phyloP scores from a whole-genome alignment of 441 rosid genomes.

The Erodium moschatum region DNA sequence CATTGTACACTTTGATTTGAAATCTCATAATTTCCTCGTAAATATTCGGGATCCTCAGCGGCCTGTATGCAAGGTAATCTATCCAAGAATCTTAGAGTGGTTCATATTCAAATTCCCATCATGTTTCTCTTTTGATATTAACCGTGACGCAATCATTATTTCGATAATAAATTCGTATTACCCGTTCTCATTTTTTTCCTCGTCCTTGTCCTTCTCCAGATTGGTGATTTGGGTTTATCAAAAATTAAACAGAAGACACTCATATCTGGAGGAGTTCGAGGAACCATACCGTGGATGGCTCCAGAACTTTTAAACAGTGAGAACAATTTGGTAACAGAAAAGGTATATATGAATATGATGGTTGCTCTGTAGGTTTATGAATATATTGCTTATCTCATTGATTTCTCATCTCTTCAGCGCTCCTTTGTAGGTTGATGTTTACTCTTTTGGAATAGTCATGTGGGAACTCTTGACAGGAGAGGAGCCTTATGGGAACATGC shows the following conservation, averaged over 20 bases:
- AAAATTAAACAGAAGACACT: constrained; percentile 33
- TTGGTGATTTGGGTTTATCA: constrained; percentile 45
- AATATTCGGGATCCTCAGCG: constrained; percentile 35
- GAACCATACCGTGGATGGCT: constrained; percentile 48
- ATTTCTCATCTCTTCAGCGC: neutral
- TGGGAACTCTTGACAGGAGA: constrained; percentile 45
- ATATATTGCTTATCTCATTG: neutral
- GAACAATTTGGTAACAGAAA: constrained; percentile 33
- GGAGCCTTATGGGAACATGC: constrained; percentile 34
- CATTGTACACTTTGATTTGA: constrained; percentile 40
- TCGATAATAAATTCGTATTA: neutral
- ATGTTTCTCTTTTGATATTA: neutral
- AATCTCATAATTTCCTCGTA: constrained; percentile 35
- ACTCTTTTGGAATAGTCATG: constrained; percentile 39
- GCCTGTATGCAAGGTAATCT: constrained; percentile 38
- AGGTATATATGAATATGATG: constrained; percentile 20
- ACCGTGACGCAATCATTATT: neutral
- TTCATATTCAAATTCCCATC: neutral
- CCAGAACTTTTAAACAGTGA: constrained; percentile 32
- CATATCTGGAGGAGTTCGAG: constrained; percentile 40
- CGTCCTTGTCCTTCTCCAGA: constrained; percentile 18
- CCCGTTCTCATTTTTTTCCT: constrained; percentile 7
- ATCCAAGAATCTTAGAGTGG: neutral
- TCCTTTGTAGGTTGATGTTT: constrained; percentile 33
- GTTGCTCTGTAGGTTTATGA: neutral